Evolutionary conservation across 1,139 yeast genomes (phyloP), one percentile per base, ranked within the genome.

Genomic region (Maudiozyma humilis): DNA sequence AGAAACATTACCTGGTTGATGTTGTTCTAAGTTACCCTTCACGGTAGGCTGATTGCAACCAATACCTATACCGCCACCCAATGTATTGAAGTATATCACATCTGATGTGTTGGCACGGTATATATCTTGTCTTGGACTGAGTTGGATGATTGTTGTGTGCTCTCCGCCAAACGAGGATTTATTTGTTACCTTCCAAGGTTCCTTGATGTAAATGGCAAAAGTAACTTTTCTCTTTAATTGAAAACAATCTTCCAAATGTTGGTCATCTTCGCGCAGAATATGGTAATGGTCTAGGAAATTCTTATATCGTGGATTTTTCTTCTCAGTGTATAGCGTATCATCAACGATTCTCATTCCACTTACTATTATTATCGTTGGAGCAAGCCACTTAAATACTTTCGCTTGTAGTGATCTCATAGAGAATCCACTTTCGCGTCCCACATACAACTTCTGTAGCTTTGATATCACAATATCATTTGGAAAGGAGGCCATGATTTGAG

Each of bases 321-420:
- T 46, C 8, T 44, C 44, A 7, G 47, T 48, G 44, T 58, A 60
- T 27, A 53, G 60, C 1, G 59, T 56, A 4, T 74, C 68, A 48
- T 73, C 68, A n/a, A 60, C 60, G 29, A 82, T 62, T 36, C 79
- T 57, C 52, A 70, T 73, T 0, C 96, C 97, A 3, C 78, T 73
- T 0, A 89, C 71, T 0, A 89, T 51, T 12, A 89, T 52, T 2
- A 87, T 59, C 0, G 96, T 78, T 0, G 96, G 95, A 0, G 95
- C 94, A 52, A 76, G 79, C 96, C 96, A 89, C 57, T 87, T 86
- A 67, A 86, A 81, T 0, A 82, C 85, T 52, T 82, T 86, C 49
- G 82, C 75, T 62, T 89, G 95, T 47, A 89, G 73, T 0, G 96
- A 82, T 36, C 95, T 68, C 72, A 89, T 83, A 0, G 96, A 85